Base-by-base conservation (phyloP, 495 filamentous ascomycete species). In the Staphylotrichum tortipilum region DNA sequence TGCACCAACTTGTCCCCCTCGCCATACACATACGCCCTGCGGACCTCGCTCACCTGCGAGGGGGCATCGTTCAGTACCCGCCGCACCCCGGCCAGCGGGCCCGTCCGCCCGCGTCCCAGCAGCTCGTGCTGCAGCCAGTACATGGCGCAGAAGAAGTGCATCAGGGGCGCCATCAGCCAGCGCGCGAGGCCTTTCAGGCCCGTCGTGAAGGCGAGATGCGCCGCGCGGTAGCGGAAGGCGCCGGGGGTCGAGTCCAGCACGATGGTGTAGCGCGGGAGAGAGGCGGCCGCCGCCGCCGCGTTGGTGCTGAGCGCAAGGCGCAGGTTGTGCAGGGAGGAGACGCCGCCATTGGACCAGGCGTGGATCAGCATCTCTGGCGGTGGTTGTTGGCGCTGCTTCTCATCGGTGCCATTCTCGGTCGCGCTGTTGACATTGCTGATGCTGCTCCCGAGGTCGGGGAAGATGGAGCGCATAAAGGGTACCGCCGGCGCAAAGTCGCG, bases 341-440 rank as follows among this genome's bases (percentile, higher is more conserved):
- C 54, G 15, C 73, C 73, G 44, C 72, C 73, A 60, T 73, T 74
- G 37, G 70, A 74, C 52, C 68, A 72, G 38, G 64, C 30, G 53
- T 76, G 72, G 50, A 69, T 54, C 4, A 71, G 53, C 7, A 75
- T 54, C 43, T 68, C 49, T 3, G 70, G 47, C 52, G 62, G 17
- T 12, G 41, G 36, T n/a, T 34, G 19, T 18, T 39, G 24, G 9
- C 28, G 35, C 3, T 22, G 9, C 34, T 40, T 24, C 14, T 23
- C n/a, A 24, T 15, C 14, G 3, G 22, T n/a, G n/a, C n/a, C n/a
- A n/a, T n/a, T n/a, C n/a, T n/a, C 4, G 37, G 11, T 3, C 19
- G 5, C 3, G 47, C 2, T 36, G 23, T 11, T 30, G n/a, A n/a
- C n/a, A n/a, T n/a, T n/a, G n/a, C n/a, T n/a, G n/a, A n/a, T n/a